These are phyloP conservation scores for Acer saccharum DNA, from an alignment of 345 rosid genomes.

Conservation along the genomic window DNA sequence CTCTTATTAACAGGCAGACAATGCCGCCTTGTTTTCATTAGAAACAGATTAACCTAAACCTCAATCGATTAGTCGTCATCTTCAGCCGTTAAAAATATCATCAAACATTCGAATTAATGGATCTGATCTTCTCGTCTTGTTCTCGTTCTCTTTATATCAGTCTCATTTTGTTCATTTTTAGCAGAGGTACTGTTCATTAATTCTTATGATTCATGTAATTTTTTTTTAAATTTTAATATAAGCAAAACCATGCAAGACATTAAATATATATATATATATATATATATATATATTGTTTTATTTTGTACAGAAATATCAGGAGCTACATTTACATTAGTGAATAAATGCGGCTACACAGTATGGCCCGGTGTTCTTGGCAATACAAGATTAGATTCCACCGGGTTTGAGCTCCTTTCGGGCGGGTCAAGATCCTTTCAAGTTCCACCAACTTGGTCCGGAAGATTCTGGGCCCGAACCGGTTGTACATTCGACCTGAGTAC, in stretches of 20 bases:
- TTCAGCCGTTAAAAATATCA: neutral
- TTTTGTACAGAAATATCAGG: slow-evolving; percentile 43
- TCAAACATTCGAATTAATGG: slow-evolving; percentile 25
- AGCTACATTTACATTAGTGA: slow-evolving; percentile 54
- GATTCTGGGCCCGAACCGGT: slow-evolving; percentile 72
- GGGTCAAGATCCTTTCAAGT: slow-evolving; percentile 51
- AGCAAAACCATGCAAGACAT: neutral
- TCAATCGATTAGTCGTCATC: neutral
- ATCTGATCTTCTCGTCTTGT: slow-evolving; percentile 15
- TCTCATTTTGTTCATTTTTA: slow-evolving; percentile 33
- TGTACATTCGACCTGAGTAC: slow-evolving; percentile 50
- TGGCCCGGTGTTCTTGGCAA: slow-evolving; percentile 83
- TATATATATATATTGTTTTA: too few species aligned
- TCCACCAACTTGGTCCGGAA: slow-evolving; percentile 70
- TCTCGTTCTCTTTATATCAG: slow-evolving; percentile 18
- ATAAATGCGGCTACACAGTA: slow-evolving; percentile 60
- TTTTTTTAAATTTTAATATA: too few species aligned
- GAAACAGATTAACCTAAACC: too few species aligned
- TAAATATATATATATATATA: too few species aligned
- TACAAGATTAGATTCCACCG: slow-evolving; percentile 46
- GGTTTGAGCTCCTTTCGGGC: slow-evolving; percentile 54
- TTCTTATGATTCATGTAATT: too few species aligned
- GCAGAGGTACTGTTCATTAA: slow-evolving; percentile 34
- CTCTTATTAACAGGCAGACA: neutral
- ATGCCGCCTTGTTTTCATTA: neutral